Percentiles rank a stretch among this genome's conserved stretches.
phyloP scores from a whole-genome alignment of 2,329 filamentous ascomycete species.

The Periglandula ipomoeae region DNA sequence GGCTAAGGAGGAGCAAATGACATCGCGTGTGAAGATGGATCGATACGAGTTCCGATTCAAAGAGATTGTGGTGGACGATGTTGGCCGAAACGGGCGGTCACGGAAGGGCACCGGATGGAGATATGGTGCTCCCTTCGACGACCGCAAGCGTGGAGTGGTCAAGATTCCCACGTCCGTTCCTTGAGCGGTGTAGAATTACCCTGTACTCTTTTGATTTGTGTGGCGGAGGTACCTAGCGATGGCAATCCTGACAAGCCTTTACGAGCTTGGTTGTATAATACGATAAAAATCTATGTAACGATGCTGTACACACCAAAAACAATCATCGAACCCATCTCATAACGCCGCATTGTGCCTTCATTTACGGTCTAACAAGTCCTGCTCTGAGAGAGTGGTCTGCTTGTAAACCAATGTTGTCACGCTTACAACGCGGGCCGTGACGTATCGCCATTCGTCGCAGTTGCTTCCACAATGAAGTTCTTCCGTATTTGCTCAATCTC shows the following conservation, averaged over 20 bases:
- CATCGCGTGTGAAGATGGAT: constrained; percentile 36
- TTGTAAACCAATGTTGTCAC: not conserved
- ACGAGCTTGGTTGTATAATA: constrained; percentile 2
- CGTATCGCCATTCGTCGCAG: not conserved
- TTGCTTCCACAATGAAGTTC: constrained; percentile 35
- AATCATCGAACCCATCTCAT: not conserved
- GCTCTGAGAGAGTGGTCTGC: not conserved
- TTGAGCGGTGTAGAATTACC: constrained; percentile 19
- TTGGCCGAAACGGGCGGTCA: constrained; percentile 44
- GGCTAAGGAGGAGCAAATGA: constrained; percentile 29
- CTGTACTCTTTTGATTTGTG: not conserved
- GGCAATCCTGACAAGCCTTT: not conserved
- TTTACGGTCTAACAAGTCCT: not conserved
- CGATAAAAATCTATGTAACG: not conserved
- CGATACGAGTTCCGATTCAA: constrained; percentile 57
- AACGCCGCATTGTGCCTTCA: not conserved
- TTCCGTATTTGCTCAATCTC: constrained; percentile 43
- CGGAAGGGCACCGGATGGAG: constrained; percentile 47
- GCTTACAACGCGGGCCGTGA: not conserved
- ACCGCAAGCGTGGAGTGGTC: constrained; percentile 53
- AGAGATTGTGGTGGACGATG: constrained; percentile 46
- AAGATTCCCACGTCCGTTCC: constrained; percentile 60
- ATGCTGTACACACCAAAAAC: not conserved
- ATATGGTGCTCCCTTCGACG: constrained; percentile 54
- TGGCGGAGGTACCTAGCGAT: no score